phyloP scores from a whole-genome alignment of 306 rosid genomes.

The Rosa rugosa region DNA sequence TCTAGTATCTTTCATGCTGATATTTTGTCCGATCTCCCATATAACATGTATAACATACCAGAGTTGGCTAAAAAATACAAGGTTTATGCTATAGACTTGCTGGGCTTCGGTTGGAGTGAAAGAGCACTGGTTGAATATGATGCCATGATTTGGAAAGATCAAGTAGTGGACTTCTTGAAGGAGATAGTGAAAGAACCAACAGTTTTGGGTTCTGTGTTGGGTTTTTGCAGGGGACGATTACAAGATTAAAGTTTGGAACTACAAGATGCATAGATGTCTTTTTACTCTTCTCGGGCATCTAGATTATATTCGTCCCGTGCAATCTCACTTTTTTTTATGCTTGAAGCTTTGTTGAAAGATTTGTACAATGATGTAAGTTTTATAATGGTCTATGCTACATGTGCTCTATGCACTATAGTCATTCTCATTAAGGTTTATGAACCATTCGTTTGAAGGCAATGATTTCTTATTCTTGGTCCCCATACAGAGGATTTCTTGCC shows the following conservation, averaged over 20 bases:
- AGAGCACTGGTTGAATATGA: constrained; percentile 90
- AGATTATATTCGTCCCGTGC: constrained; percentile 93
- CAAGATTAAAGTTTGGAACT: constrained; percentile 99
- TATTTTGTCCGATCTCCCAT: constrained; percentile 12
- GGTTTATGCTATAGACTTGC: constrained; percentile 93
- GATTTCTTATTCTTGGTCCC: too few relatives aligned
- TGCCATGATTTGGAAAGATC: constrained; percentile 91
- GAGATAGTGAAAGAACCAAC: constrained; percentile 88
- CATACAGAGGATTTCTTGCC: too few relatives aligned
- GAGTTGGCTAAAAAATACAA: constrained; percentile 80
- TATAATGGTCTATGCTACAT: too few relatives aligned
- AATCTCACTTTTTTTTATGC: constrained; percentile 50
- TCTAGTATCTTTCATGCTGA: neutral
- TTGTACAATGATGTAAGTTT: too few relatives aligned
- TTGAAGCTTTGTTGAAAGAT: too few relatives aligned
- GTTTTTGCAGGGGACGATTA: constrained; percentile 86
- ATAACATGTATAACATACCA: constrained; percentile 78
- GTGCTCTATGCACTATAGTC: too few relatives aligned
- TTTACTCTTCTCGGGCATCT: constrained; percentile 97
- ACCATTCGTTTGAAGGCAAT: too few relatives aligned
- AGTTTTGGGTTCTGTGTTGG: constrained; percentile 44
- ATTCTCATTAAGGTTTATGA: too few relatives aligned
- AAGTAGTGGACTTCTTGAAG: constrained; percentile 78
- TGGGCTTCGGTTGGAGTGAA: constrained; percentile 99
- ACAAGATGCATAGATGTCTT: constrained; percentile 90